A percentile compares a stretch with the other conserved stretches of the same genome.
Conservation (phyloP, 2,329 filamentous ascomycete genomes). For the Colletotrichum filicis region DNA sequence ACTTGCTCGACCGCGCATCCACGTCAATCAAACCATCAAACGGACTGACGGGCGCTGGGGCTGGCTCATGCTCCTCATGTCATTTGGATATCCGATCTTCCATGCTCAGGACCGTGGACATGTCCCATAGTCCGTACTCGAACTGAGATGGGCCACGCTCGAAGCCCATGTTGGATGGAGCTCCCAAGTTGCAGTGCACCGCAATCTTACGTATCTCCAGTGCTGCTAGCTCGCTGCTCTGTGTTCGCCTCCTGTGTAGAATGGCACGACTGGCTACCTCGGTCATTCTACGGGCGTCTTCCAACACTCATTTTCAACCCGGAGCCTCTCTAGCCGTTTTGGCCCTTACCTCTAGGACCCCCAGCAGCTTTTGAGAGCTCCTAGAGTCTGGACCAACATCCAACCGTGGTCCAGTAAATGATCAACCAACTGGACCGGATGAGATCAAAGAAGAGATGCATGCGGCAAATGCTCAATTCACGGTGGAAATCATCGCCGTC, state of each 20-base stretch:
- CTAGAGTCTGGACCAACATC: constrained; percentile 3
- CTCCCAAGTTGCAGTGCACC: constrained; percentile 1
- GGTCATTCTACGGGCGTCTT: constrained; percentile 6
- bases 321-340: not conserved
- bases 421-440: not conserved
- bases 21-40: constrained; percentile 21
- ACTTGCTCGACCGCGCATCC: constrained; percentile 1
- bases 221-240: not conserved
- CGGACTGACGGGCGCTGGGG: constrained; percentile 9
- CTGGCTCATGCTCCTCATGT: constrained; percentile 24
- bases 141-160: not conserved
- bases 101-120: constrained; percentile 7
- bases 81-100: constrained; percentile 9
- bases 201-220: constrained; percentile 17
- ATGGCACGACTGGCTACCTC: constrained; percentile 11
- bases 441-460: not conserved
- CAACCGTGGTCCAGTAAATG: constrained; percentile 8
- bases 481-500: constrained; percentile 6
- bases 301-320: constrained; percentile 3
- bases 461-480: constrained; percentile 7
- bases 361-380: not conserved
- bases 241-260: not conserved
- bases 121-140: not conserved
- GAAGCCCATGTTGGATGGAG: constrained; percentile 3
- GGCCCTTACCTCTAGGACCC: not conserved